A percentile compares a stretch with the other conserved stretches of the same genome.
phyloP scores from a whole-genome alignment of 225 moss, liverwort and hornwort species.

The Rhytidiadelphus loreus region DNA sequence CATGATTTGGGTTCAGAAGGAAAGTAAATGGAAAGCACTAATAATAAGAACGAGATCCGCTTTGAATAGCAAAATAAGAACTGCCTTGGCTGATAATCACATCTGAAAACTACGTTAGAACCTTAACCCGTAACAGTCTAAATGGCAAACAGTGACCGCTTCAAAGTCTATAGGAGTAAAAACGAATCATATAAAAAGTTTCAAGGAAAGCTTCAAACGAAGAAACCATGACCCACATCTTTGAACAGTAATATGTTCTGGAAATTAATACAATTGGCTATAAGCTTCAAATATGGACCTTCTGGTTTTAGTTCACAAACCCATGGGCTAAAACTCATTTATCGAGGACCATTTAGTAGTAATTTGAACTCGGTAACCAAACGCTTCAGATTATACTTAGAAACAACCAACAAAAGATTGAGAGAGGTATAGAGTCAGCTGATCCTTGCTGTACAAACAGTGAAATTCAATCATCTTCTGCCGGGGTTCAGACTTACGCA shows the following conservation, averaged over 20 bases:
- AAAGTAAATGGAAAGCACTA: background rate
- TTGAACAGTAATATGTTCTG: background rate
- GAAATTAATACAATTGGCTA: background rate
- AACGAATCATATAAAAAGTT: background rate
- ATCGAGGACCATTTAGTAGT: background rate
- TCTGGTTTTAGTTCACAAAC: background rate
- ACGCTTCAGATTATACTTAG: background rate
- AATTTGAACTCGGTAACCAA: background rate
- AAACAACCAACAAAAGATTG: background rate
- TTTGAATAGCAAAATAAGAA: background rate
- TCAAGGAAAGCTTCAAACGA: background rate
- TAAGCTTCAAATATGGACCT: background rate
- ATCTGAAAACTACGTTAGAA: background rate
- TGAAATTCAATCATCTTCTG: background rate
- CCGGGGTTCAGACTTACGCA: conserved; percentile 53
- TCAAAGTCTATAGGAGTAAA: background rate
- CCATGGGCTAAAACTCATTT: background rate
- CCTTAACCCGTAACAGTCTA: background rate
- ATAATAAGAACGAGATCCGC: background rate
- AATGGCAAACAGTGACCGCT: background rate
- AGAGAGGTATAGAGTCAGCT: background rate
- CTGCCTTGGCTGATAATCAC: background rate
- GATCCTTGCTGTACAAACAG: background rate
- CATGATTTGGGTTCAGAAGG: background rate
- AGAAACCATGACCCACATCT: background rate